Evolutionary conservation across 257 asterid species (phyloP).

Genomic region (Agastache rugosa): DNA sequence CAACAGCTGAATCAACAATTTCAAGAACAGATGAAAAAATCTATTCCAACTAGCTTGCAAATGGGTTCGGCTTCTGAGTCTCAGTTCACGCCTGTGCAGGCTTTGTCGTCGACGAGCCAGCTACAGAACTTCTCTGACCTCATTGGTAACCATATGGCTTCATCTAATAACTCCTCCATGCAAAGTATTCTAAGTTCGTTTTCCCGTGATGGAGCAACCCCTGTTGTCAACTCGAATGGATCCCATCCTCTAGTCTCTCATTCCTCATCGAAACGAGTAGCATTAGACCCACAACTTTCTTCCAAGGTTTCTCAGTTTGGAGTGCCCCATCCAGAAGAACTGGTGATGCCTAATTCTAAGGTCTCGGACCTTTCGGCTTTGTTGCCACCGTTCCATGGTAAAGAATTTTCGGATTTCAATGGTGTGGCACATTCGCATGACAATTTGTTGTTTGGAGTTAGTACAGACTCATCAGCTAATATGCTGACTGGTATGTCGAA

Average conservation of each 20-base stretch:
- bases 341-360: conserved; percentile 58
- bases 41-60: conserved; percentile 49
- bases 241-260: conserved; percentile 57
- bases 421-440: conserved; percentile 57
- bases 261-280: conserved; percentile 72
- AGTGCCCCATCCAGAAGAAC: conserved; percentile 62
- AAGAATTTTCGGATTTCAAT: conserved; percentile 67
- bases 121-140: conserved; percentile 67
- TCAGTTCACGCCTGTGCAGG: conserved; percentile 59
- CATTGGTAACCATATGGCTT: conserved; percentile 56
- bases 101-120: conserved; percentile 58
- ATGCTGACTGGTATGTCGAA: conserved; percentile 56
- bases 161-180: conserved; percentile 61
- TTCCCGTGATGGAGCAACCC: conserved; percentile 66
- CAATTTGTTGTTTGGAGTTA: conserved; percentile 62
- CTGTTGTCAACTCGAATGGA: conserved; percentile 51
- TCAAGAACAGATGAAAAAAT: conserved; percentile 56
- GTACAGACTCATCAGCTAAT: conserved; percentile 55
- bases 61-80: conserved; percentile 52
- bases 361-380: conserved; percentile 68
- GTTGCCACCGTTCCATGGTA: conserved; percentile 69
- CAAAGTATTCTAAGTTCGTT: conserved; percentile 68
- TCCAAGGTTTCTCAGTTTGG: conserved; percentile 62
- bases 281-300: conserved; percentile 70
- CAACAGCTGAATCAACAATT: conserved; percentile 55